Conservation (phyloP, 495 filamentous ascomycete species). For the Xylaria telfairii region DNA sequence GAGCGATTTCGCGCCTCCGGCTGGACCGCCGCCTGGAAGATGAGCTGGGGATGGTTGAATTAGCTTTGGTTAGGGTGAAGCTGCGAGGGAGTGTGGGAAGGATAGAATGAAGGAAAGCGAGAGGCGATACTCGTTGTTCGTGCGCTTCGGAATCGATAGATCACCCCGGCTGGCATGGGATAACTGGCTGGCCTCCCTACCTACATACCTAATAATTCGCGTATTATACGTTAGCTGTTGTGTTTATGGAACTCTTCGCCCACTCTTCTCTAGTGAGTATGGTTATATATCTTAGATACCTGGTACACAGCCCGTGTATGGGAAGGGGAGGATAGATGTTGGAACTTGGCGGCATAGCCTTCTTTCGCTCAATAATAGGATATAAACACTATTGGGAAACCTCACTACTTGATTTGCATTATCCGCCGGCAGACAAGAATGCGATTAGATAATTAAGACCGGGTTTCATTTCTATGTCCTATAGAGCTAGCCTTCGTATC, state of each 20-base stretch:
- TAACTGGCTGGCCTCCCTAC: not conserved
- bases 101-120: no score
- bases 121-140: no score
- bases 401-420: no score
- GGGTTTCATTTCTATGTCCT: not conserved
- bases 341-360: not conserved
- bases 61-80: not conserved
- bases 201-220: not conserved
- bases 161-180: not conserved
- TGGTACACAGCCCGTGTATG: not conserved
- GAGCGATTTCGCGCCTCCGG: constrained; percentile 48
- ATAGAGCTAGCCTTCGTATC: not conserved
- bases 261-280: not conserved
- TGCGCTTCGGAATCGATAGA: not conserved
- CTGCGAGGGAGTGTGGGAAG: not conserved
- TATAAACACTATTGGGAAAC: no score
- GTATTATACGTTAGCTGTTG: not conserved
- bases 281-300: not conserved
- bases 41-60: not conserved
- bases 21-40: constrained; percentile 50
- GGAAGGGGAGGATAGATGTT: not conserved
- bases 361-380: not conserved
- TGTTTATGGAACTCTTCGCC: not conserved
- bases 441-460: not conserved
- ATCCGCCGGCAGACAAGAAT: not conserved